Conservation (phyloP, 208 protist genomes). For the Trypanosoma rangeli region DNA sequence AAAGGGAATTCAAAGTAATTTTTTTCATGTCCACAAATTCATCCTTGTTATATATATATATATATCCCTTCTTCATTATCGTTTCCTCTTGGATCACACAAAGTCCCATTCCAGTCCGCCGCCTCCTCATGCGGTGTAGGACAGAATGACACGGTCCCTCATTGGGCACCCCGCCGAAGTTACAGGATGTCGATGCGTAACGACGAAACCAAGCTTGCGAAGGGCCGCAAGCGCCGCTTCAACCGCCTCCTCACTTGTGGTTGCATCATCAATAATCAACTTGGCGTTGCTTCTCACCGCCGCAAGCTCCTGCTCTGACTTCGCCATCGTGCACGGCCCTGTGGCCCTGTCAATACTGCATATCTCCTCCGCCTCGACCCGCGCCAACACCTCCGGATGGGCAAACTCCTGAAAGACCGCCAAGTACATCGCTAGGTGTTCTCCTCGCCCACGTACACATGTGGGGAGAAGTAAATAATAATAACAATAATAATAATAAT, state of each 20-base stretch:
- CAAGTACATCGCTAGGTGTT: constrained; percentile 41
- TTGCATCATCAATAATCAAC: constrained; percentile 56
- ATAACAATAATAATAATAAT: not conserved
- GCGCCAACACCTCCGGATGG: constrained; percentile 64
- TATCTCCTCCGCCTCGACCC: constrained; percentile 46
- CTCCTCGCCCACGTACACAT: not conserved
- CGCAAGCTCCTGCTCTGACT: constrained; percentile 50
- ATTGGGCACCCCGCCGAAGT: constrained; percentile 77
- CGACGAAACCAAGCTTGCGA: constrained; percentile 53
- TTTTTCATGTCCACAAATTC: not conserved
- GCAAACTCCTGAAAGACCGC: constrained; percentile 86
- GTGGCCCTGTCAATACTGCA: constrained; percentile 66
- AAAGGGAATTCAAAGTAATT: not conserved
- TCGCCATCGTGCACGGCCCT: constrained; percentile 35
- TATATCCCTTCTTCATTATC: not conserved
- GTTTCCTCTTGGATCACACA: not conserved
- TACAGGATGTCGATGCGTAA: constrained; percentile 57
- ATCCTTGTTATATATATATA: not conserved
- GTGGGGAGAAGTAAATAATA: not conserved
- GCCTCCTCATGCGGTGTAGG: constrained; percentile 37
- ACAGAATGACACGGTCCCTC: constrained; percentile 81
- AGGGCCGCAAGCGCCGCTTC: constrained; percentile 53
- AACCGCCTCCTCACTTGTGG: constrained; percentile 39
- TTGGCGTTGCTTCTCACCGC: constrained; percentile 77
- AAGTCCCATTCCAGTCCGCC: not conserved